Base-by-base conservation (phyloP, 2,329 filamentous ascomycete species). In the Rhynchosporium graminicola region DNA sequence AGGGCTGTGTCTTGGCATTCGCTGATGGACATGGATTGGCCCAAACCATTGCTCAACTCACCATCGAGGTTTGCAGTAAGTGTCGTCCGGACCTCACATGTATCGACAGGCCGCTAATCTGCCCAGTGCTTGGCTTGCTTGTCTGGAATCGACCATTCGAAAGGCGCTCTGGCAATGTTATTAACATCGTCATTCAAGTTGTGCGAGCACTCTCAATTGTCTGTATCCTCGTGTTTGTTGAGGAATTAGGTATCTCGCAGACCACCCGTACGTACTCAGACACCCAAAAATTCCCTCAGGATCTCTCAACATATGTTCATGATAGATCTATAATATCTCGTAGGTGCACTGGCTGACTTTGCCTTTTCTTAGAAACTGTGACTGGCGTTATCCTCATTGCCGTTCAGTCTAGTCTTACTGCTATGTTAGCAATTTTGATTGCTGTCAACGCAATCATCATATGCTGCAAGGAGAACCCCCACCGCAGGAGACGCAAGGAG, bases 321-420 rank as follows among this genome's bases (percentile, higher is more conserved):
- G 2, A 10, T 6, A 36, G 33, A 10, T 36, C 33, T 5, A 36
- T 5, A 10, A 36, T 6, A 6, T 36, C 9, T 10, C 33, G 9
- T 10, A 36, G 5, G 33, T 36, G 5, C 33, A 36, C 5, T 36
- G 5, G 33, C 33, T 36, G 33, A 36, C 33, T 36, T 6, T 36
- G 6, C 33, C 33, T 5, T 36, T 36, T 36, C 33, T 6, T 10
- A 36, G 33, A 97, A 80, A 98, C 95, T 0, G 85, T 98, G 56
- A 94, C 91, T 15, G 95, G 95, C 60, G 86, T 98, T n/a, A 91
- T 92, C 15, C 83, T 99, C 63, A 95, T 98, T 68, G 91, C 88
- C n/a, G 83, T 98, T 4, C 95, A 99, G 77, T 91, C 91, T 0
- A 84, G 88, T 0, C 79, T 99, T 68, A 96, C 93, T 5, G 92